phyloP scores from a whole-genome alignment of 495 filamentous ascomycete species.

The Talaromyces stipitatus region DNA sequence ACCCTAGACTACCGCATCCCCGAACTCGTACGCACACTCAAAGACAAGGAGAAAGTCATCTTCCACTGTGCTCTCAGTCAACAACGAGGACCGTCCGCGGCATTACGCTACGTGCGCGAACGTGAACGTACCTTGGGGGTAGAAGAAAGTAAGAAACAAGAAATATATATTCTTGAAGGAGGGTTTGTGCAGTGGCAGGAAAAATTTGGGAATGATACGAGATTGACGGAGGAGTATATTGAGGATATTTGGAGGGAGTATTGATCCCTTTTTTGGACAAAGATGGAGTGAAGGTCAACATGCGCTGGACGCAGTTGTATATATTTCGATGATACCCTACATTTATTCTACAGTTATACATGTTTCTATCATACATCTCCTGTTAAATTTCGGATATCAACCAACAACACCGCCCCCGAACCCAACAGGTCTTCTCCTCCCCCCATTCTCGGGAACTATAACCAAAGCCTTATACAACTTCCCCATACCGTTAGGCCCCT shows the following conservation, averaged over 20 bases:
- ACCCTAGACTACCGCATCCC: constrained; percentile 69
- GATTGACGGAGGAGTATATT: constrained; percentile 77
- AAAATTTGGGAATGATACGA: constrained; percentile 65
- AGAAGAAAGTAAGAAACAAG: constrained; percentile 45
- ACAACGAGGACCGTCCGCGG: constrained; percentile 53
- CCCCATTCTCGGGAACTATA: constrained; percentile 74
- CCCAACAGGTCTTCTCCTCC: constrained; percentile 70
- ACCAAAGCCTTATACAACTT: constrained; percentile 89
- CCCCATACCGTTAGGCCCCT: constrained; percentile 77
- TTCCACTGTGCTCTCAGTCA: constrained; percentile 96
- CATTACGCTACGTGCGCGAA: constrained; percentile 36
- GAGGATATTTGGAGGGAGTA: constrained; percentile 79
- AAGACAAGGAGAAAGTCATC: constrained; percentile 73
- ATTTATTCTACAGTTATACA: neutral
- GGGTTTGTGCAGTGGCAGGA: constrained; percentile 94
- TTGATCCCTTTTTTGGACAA: constrained; percentile 10
- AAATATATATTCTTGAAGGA: constrained; percentile 73
- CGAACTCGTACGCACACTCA: constrained; percentile 69
- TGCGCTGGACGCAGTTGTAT: neutral
- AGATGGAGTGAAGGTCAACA: neutral
- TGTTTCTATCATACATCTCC: neutral
- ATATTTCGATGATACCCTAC: neutral
- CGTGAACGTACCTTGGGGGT: constrained; percentile 25
- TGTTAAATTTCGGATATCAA: neutral
- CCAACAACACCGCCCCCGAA: constrained; percentile 70